Percentiles rank a stretch among this genome's conserved stretches.
Conservation (phyloP, 495 filamentous ascomycete genomes). For the Lepraria neglecta region DNA sequence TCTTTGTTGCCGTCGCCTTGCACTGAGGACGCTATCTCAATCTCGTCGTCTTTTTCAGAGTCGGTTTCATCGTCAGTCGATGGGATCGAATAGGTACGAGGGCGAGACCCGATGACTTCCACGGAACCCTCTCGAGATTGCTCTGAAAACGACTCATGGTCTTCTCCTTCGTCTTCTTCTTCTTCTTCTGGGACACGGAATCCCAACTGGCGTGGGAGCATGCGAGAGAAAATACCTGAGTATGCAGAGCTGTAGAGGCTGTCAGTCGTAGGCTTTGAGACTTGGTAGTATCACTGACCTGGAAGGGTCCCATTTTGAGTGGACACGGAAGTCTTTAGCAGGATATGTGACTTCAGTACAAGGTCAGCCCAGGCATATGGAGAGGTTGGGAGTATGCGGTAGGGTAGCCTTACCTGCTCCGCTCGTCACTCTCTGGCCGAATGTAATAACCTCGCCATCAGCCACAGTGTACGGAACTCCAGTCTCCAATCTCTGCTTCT, state of each 20-base stretch:
- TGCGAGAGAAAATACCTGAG: not conserved
- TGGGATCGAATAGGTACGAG: slow-evolving; percentile 24
- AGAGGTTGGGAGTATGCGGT: not conserved
- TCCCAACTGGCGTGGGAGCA: slow-evolving; percentile 22
- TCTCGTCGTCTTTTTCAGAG: slow-evolving; percentile 23
- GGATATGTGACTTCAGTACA: slow-evolving; percentile 22
- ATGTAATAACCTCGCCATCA: slow-evolving; percentile 46
- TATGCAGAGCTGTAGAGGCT: not conserved
- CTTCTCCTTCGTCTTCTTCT: slow-evolving; percentile 34
- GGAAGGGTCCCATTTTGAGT: slow-evolving; percentile 11
- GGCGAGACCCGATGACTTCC: slow-evolving; percentile 20
- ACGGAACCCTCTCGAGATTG: slow-evolving; percentile 24
- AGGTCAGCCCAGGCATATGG: not conserved
- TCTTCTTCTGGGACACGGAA: slow-evolving; percentile 41
- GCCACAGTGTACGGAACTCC: slow-evolving; percentile 36
- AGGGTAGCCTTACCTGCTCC: slow-evolving; percentile 37
- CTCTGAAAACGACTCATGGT: slow-evolving; percentile 29
- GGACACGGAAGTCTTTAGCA: slow-evolving; percentile 24
- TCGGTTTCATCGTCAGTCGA: slow-evolving; percentile 25
- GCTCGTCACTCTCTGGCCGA: slow-evolving; percentile 50
- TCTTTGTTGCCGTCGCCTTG: slow-evolving; percentile 11
- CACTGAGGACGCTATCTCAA: slow-evolving; percentile 22
- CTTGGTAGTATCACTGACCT: slow-evolving; percentile 14
- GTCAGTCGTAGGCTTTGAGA: not conserved
- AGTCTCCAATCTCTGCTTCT: slow-evolving; percentile 37